Conservation (phyloP, 495 filamentous ascomycete species). For the Trypethelium eluteriae region DNA sequence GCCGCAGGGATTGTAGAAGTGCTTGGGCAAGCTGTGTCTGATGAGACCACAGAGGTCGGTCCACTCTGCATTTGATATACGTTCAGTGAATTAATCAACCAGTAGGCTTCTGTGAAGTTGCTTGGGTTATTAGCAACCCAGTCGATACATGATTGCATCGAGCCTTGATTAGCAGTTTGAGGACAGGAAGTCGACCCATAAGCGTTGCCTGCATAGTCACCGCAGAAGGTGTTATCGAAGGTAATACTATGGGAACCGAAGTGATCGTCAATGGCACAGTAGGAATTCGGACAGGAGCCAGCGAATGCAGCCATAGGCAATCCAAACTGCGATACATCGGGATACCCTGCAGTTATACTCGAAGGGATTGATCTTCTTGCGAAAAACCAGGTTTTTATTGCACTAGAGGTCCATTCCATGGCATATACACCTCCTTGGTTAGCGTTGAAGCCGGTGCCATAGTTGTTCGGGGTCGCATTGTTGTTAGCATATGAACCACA, state of each 20-base stretch:
- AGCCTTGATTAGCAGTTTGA: slow-evolving; percentile 8
- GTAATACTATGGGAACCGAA: slow-evolving; percentile 44
- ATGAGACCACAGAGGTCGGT: slow-evolving; percentile 12
- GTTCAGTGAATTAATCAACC: slow-evolving; percentile 32
- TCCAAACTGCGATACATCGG: slow-evolving; percentile 52
- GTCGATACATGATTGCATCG: slow-evolving; percentile 16
- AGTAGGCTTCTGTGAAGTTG: slow-evolving; percentile 32
- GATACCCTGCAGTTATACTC: slow-evolving; percentile 19
- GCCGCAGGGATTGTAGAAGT: background rate
- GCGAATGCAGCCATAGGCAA: slow-evolving; percentile 56
- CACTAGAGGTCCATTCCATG: slow-evolving; percentile 24
- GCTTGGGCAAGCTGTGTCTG: background rate
- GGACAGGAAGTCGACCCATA: slow-evolving; percentile 18
- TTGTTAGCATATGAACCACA: slow-evolving; percentile 19
- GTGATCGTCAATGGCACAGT: slow-evolving; percentile 40
- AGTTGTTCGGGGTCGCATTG: slow-evolving; percentile 36
- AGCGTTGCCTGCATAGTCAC: slow-evolving; percentile 36
- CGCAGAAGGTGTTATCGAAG: slow-evolving; percentile 46
- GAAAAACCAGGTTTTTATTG: slow-evolving; percentile 26
- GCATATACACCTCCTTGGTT: slow-evolving; percentile 26
- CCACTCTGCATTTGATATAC: slow-evolving; percentile 26
- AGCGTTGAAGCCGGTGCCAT: slow-evolving; percentile 22
- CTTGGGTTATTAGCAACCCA: slow-evolving; percentile 32
- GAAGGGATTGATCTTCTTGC: slow-evolving; percentile 18
- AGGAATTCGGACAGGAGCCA: slow-evolving; percentile 25